These are phyloP conservation scores for Saccharomycopsis phalli DNA, from an alignment of 1,139 yeast genomes.

Conservation along the genomic window DNA sequence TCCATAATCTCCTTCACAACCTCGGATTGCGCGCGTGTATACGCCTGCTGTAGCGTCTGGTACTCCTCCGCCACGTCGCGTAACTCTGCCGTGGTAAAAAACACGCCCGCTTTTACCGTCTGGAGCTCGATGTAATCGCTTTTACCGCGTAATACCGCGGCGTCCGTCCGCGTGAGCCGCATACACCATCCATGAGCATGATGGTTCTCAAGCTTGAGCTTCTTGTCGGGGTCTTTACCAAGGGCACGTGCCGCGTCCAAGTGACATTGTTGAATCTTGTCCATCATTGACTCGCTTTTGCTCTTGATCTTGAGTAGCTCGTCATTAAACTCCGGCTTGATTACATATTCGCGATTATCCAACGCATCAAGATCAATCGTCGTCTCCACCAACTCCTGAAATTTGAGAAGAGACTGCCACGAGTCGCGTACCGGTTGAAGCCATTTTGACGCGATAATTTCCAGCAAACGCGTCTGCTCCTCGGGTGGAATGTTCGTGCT, in stretches of 20 bases:
- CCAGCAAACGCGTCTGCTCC: constrained; percentile 24
- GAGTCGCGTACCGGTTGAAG: constrained; percentile 43
- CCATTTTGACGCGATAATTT: constrained; percentile 46
- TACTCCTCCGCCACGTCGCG: constrained; percentile 53
- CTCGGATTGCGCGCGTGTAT: constrained; percentile 64
- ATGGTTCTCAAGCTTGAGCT: constrained; percentile 81
- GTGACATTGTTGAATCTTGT: constrained; percentile 53
- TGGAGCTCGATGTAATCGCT: constrained; percentile 67
- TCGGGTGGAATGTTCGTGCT: constrained; percentile 21
- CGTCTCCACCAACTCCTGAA: constrained; percentile 82
- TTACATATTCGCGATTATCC: constrained; percentile 69
- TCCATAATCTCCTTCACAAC: constrained; percentile 75
- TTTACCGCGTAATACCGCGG: constrained; percentile 60
- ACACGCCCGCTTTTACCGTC: constrained; percentile 92
- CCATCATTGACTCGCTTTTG: constrained; percentile 46
- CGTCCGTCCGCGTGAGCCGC: constrained; percentile 84
- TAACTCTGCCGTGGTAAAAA: constrained; percentile 66
- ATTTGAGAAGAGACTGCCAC: constrained; percentile 47
- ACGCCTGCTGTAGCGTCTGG: constrained; percentile 51
- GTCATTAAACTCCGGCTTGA: constrained; percentile 85
- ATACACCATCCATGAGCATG: constrained; percentile 89
- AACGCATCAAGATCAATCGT: constrained; percentile 82
- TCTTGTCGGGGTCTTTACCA: constrained; percentile 74
- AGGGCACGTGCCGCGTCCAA: constrained; percentile 62
- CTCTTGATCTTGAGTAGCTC: constrained; percentile 52